phyloP scores from a whole-genome alignment of 208 protist species.

The Trypanosoma avium region DNA sequence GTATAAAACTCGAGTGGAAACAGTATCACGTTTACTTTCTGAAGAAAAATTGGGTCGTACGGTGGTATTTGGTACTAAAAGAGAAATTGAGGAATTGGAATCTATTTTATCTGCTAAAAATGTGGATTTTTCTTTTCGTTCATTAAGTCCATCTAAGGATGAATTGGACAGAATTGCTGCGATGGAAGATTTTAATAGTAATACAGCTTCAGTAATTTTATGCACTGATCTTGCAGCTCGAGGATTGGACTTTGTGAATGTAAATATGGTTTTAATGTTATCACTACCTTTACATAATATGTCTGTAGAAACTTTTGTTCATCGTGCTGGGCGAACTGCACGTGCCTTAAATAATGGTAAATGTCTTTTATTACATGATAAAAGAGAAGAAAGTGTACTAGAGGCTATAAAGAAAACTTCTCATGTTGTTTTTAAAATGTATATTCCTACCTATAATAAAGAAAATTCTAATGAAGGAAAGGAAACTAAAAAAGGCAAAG shows the following conservation, averaged over 20 bases:
- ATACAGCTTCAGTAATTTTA: conserved; percentile 82
- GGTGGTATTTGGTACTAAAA: conserved; percentile 71
- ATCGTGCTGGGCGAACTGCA: conserved; percentile 95
- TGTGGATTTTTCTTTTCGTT: conserved; percentile 39
- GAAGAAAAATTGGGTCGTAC: conserved; percentile 49
- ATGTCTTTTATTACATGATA: conserved; percentile 89
- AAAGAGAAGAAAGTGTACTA: conserved; percentile 35
- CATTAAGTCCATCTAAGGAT: conserved; percentile 45
- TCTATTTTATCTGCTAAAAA: conserved; percentile 13
- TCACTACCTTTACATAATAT: conserved; percentile 85
- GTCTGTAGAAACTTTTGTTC: conserved; percentile 94
- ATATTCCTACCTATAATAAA: conserved; percentile 21
- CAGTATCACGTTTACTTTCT: conserved; percentile 30
- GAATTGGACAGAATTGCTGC: conserved; percentile 76
- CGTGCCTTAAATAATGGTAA: conserved; percentile 81
- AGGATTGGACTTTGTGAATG: conserved; percentile 93
- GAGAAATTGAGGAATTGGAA: conserved; percentile 41
- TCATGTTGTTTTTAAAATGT: conserved; percentile 62
- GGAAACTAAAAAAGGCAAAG: conserved; percentile 1
- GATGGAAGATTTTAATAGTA: conserved; percentile 83
- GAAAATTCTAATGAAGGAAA: conserved; percentile 3
- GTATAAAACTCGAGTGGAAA: conserved; percentile 37
- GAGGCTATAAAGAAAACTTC: conserved; percentile 63
- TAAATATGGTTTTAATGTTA: conserved; percentile 97
- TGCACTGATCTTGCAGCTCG: conserved; percentile 95